A percentile compares a stretch with the other conserved stretches of the same genome.
These are phyloP conservation scores for Rhynchospora tenuis DNA, from an alignment of 176 grass and related monocot genomes.

Conservation along the genomic window DNA sequence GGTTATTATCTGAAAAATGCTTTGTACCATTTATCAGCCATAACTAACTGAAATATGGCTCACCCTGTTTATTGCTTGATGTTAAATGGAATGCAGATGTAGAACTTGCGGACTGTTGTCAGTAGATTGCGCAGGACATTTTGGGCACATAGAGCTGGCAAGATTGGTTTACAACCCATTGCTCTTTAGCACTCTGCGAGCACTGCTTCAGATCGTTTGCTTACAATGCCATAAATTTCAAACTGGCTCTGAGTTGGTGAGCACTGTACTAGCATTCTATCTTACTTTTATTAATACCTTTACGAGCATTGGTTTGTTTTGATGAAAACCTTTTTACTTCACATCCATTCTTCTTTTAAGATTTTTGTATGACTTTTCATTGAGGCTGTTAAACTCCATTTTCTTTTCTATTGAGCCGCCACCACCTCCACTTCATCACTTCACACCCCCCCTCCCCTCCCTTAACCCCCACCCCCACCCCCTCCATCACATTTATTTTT, in stretches of 20 bases:
- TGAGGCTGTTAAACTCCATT: neutral
- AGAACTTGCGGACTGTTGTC: conserved; percentile 73
- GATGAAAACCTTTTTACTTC: neutral
- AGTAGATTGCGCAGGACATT: conserved; percentile 67
- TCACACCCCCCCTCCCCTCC: neutral
- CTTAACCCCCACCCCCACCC: too few species aligned
- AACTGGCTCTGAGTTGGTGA: conserved; percentile 43
- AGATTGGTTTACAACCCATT: conserved; percentile 74
- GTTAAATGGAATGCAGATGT: conserved; percentile 40
- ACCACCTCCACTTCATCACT: neutral
- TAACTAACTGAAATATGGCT: neutral
- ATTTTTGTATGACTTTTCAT: neutral
- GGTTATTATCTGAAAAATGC: neutral
- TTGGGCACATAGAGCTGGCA: conserved; percentile 80
- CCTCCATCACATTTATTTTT: too few species aligned
- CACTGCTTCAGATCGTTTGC: conserved; percentile 57
- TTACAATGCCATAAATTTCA: conserved; percentile 77
- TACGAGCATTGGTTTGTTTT: neutral
- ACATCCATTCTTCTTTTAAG: neutral
- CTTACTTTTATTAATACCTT: neutral
- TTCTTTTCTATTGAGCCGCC: neutral
- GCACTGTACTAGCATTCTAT: neutral
- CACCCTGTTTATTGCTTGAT: conserved; percentile 8
- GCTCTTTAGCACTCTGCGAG: conserved; percentile 50
- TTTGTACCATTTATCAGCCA: neutral